Conservation (phyloP, 352 stramenopile species). For the Phytopythium aichiense region DNA sequence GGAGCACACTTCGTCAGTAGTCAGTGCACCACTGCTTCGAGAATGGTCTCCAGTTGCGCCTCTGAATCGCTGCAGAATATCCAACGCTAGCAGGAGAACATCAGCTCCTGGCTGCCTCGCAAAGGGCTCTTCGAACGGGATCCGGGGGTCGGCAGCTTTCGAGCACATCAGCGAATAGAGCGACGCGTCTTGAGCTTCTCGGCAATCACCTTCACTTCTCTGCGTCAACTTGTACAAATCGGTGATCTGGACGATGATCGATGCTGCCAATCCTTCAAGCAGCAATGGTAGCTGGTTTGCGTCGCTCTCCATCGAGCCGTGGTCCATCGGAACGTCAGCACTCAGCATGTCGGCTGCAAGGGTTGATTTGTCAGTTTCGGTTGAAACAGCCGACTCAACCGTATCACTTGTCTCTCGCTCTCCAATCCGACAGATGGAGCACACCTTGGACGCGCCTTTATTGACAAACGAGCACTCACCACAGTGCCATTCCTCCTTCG, state of each 20-base stretch:
- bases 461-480: conserved; percentile 64
- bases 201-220: conserved; percentile 1
- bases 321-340: background rate
- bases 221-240: conserved; percentile 23
- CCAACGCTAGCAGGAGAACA: conserved; percentile 45
- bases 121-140: conserved; percentile 76
- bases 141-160: background rate
- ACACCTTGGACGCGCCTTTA: conserved; percentile 47
- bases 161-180: conserved; percentile 3
- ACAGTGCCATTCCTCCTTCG: conserved; percentile 72
- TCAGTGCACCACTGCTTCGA: background rate
- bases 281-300: background rate
- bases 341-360: background rate
- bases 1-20: background rate
- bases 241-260: conserved; percentile 27
- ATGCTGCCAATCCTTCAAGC: conserved; percentile 16
- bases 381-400: background rate
- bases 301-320: background rate
- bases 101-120: conserved; percentile 58
- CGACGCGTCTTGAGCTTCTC: conserved; percentile 5
- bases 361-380: background rate
- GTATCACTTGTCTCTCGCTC: conserved; percentile 15
- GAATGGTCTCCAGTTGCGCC: background rate
- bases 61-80: conserved; percentile 43
- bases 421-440: conserved; percentile 42